Base-by-base conservation (phyloP, 169 alveolate genomes). In the Haemoproteus tartakovskyi region DNA sequence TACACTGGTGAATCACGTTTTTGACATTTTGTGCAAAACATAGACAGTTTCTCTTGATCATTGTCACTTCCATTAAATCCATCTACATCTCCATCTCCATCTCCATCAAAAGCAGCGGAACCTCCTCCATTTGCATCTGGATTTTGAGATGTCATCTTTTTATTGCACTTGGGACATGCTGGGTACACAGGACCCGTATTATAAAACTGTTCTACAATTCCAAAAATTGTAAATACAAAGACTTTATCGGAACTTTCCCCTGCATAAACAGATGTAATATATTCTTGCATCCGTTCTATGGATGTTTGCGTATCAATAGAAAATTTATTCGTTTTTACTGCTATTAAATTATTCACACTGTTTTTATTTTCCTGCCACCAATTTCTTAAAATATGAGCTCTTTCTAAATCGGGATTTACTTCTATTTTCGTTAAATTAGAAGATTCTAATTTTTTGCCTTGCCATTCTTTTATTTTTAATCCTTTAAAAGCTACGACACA, bases 341-440 rank as follows among this genome's bases (percentile, higher is more conserved):
- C 52, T 2, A 61, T 30, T 2, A 60, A 43, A 41, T 21, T 48
- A 36, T 21, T 41, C 0, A 79, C 36, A 38, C 9, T 51, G 22
- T 79, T 26, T 62, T 81, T 51, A 70, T 85, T 89, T 78, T 74
- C 59, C 4, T 12, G 38, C 93, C 93, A 88, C 93, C 93, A 88
- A 33, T 48, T 64, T 33, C 82, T 45, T 54, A 88, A 26, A 43
- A 47, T 60, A 27, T 38, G 62, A 18, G 91, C 87, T 56, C 80
- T 87, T n/a, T 85, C 81, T 12, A 85, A 52, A 12, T 41, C 85
- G 22, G 93, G 93, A 27, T 88, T 78, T 11, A 80, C 19, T 5
- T 80, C 87, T 8, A 88, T 60, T 41, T 88, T 81, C 0, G 93
- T 88, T 9, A 85, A 60, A 0, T 61, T 70, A 46, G 59, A 85